Base-by-base conservation (phyloP, 352 stramenopile species). In the Saprolegnia diclina region DNA sequence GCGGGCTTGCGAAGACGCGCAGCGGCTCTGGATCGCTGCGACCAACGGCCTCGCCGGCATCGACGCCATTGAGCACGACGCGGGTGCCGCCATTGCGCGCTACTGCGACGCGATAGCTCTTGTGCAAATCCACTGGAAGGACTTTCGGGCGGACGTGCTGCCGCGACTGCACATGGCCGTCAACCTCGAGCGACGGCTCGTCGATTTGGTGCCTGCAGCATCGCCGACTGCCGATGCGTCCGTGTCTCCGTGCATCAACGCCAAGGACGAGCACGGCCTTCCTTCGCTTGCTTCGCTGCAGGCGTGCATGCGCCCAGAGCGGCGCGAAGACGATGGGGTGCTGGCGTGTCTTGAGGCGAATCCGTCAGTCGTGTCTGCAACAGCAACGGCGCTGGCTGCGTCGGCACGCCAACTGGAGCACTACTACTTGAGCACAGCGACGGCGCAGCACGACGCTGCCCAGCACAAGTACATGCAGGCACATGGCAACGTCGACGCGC, bases 1-100 rank as follows among this genome's bases (percentile, higher is more conserved):
- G 19, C 77, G 80, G n/a, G 82, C 94, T 50, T 92, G 85, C 57
- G 89, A 96, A 63, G 88, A 96, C 56, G 78, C 77, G 5, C 88
- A 96, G 67, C 81, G 89, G 2, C 80, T 90, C 68, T 70, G 91
- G 6, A 65, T 96, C 21, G 82, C 79, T 3, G 83, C 88, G 10
- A 76, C 85, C 26, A 96, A 95, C 72, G 89, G 82, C 0, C 72
- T 91, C 19, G 88, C 81, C 0, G 77, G 73, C 10, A 53, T 94
- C 14, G 65, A 78, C 14, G 40, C 85, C 21, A 63, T 89, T 7
- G 44, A 71, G 0, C n/a, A 77, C 16, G 72, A 84, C 6, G 40
- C 73, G 0, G 57, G 71, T 0, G 69, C 66, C 19, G 83, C 81
- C 42, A 76, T 85, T 5, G 63, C 77, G 32, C 84, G 85, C 67